Conservation (phyloP, 1,284 basidiomycete genomes). For the Lentinula novae-zelandiae region DNA sequence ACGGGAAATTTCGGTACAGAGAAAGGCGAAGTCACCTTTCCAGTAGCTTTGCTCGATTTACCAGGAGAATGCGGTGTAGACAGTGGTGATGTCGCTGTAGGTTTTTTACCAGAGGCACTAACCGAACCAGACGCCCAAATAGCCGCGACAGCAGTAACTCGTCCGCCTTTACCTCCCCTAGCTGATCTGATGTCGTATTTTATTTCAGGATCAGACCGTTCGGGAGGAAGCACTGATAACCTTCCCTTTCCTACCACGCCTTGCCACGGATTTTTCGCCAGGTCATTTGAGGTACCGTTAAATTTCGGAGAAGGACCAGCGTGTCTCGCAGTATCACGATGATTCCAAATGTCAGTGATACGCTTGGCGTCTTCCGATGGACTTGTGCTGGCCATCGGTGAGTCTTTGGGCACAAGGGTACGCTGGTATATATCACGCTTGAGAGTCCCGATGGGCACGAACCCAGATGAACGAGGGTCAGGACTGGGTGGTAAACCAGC, state of each 20-base stretch:
- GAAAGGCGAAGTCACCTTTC: neutral
- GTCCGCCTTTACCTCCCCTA: slow-evolving; percentile 72
- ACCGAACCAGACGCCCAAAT: slow-evolving; percentile 62
- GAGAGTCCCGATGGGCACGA: slow-evolving; percentile 59
- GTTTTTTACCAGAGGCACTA: slow-evolving; percentile 22
- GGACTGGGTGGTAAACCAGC: slow-evolving; percentile 38
- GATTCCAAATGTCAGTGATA: slow-evolving; percentile 36
- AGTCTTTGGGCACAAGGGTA: slow-evolving; percentile 19
- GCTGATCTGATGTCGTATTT: slow-evolving; percentile 76
- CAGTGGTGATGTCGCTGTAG: neutral
- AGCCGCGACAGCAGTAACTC: slow-evolving; percentile 68
- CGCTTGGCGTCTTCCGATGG: slow-evolving; percentile 32
- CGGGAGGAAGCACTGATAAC: slow-evolving; percentile 31
- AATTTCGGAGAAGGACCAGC: slow-evolving; percentile 12
- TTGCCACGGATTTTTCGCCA: slow-evolving; percentile 22
- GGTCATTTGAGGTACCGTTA: slow-evolving; percentile 17
- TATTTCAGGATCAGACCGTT: slow-evolving; percentile 39
- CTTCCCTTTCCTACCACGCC: slow-evolving; percentile 12
- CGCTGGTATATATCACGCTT: slow-evolving; percentile 33
- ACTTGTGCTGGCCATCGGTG: slow-evolving; percentile 12
- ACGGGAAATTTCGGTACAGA: slow-evolving; percentile 3
- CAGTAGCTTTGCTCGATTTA: neutral
- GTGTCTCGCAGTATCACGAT: slow-evolving; percentile 11
- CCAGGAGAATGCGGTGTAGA: neutral
- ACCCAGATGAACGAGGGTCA: slow-evolving; percentile 71